Conservation (phyloP, 164 flowering plant genomes). For the Hamamelis virginiana region DNA sequence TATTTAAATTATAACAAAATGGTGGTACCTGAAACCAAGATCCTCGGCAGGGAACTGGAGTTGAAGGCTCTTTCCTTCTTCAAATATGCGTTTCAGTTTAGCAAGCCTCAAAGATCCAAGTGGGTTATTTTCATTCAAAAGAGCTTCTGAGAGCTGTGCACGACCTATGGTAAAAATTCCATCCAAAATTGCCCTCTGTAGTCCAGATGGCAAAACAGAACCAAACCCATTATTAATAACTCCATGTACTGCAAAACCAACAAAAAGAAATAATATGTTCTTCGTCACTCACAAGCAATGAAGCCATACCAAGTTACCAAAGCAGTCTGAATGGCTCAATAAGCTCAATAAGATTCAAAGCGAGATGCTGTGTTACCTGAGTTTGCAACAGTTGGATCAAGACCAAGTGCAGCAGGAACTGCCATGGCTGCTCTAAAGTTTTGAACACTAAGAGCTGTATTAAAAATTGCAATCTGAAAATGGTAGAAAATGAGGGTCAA, state of each 20-base stretch:
- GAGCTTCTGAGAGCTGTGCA: slow-evolving; percentile 64
- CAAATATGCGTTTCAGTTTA: slow-evolving; percentile 67
- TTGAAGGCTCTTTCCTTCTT: slow-evolving; percentile 97
- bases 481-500: slow-evolving; percentile 1
- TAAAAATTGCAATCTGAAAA: slow-evolving; percentile 71
- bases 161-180: slow-evolving; percentile 83
- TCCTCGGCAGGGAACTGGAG: slow-evolving; percentile 99
- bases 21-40: slow-evolving; percentile 86
- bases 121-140: slow-evolving; percentile 75
- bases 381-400: slow-evolving; percentile 83
- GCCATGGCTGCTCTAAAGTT: slow-evolving; percentile 95
- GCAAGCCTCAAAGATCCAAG: slow-evolving; percentile 82
- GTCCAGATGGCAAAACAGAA: slow-evolving; percentile 65
- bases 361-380: slow-evolving; percentile 42
- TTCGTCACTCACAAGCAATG: slow-evolving; percentile 2
- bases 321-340: neutral
- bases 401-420: slow-evolving; percentile 96
- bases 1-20: neutral
- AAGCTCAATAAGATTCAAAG: neutral
- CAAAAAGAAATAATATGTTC: neutral
- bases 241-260: slow-evolving; percentile 60
- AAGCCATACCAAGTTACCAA: neutral
- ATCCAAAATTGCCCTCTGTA: slow-evolving; percentile 71
- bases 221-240: slow-evolving; percentile 59
- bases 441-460: slow-evolving; percentile 79